phyloP scores from a whole-genome alignment of 2,329 filamentous ascomycete species.

The Mycocentrospora acerina region DNA sequence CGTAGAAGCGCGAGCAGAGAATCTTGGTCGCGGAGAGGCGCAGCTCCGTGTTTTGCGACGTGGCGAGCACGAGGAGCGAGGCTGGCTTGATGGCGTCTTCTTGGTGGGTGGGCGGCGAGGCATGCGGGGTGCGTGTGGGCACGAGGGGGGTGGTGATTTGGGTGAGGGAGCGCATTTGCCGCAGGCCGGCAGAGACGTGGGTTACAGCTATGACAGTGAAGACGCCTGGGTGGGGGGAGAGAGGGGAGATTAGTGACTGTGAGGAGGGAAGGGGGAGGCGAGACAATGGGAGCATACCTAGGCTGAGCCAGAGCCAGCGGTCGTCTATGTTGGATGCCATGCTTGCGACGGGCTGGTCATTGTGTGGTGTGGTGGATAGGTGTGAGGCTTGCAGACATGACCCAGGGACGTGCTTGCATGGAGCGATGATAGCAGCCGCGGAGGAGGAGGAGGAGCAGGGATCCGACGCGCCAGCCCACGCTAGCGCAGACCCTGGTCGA shows the following conservation, averaged over 20 bases:
- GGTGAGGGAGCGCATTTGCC: conserved; percentile 63
- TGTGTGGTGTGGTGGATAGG: conserved; percentile 3
- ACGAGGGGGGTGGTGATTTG: conserved; percentile 68
- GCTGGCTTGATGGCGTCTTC: conserved; percentile 53
- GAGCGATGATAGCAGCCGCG: conserved; percentile 21
- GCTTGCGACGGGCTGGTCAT: conserved; percentile 13
- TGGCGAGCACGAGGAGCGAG: conserved; percentile 45
- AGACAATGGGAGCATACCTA: conserved; percentile 33
- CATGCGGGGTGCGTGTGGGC: conserved; percentile 38
- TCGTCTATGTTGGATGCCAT: conserved; percentile 46
- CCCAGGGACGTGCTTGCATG: conserved; percentile 2
- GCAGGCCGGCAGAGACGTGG: conserved; percentile 61
- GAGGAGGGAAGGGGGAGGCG: conserved; percentile 47
- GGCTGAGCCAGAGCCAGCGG: conserved; percentile 50
- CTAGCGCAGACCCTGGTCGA: conserved; percentile 16
- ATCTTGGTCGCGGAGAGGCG: conserved; percentile 42
- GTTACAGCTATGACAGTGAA: conserved; percentile 61
- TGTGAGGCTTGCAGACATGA: conserved; percentile 2
- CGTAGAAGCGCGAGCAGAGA: conserved; percentile 40
- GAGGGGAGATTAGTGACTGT: conserved; percentile 42
- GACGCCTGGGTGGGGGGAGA: conserved; percentile 49
- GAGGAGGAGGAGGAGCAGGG: conserved; percentile 12
- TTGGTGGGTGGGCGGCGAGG: conserved; percentile 61
- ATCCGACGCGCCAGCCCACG: conserved; percentile 4
- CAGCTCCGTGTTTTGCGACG: conserved; percentile 47